Percentiles rank a stretch among this genome's conserved stretches.
Evolutionary conservation across 768 basidiomycete genomes (phyloP).

Genomic region (Termitomyces sp.): DNA sequence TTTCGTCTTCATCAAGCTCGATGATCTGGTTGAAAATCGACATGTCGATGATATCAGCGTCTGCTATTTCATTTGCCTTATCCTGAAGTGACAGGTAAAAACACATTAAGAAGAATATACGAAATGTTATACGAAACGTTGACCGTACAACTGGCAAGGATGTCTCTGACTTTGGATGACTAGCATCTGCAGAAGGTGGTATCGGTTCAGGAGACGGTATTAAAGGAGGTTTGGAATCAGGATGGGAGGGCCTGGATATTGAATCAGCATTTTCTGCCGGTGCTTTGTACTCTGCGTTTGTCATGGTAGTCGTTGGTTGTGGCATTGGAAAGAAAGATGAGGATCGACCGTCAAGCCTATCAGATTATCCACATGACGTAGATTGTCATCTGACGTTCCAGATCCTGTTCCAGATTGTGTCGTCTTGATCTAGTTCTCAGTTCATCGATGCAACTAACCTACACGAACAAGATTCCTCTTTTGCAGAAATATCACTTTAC

Average conservation of each 20-base stretch:
- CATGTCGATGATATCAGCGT: conserved; percentile 56
- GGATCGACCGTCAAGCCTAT: conserved; percentile 4
- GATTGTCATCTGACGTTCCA: conserved; percentile 5
- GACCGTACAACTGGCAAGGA: conserved; percentile 3
- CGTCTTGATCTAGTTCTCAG: too few relatives aligned
- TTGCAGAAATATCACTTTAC: neutral
- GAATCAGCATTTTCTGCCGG: neutral
- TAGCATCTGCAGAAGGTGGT: neutral
- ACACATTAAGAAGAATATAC: conserved; percentile 1
- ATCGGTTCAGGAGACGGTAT: neutral
- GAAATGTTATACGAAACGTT: neutral
- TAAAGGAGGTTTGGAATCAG: neutral
- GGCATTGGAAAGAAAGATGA: conserved; percentile 2
- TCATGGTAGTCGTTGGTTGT: neutral
- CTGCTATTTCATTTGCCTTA: neutral
- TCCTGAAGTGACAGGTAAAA: conserved; percentile 6
- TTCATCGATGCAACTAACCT: too few relatives aligned
- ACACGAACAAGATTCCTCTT: neutral
- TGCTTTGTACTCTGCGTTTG: neutral
- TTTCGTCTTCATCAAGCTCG: conserved; percentile 79
- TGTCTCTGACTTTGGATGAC: neutral
- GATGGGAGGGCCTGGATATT: neutral
- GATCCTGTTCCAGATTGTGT: neutral
- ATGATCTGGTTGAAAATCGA: conserved; percentile 81
- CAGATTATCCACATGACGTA: conserved; percentile 16